Evolutionary conservation across 345 rosid genomes (phyloP), one percentile per base, ranked within the genome.

Genomic region (Pistacia vera): DNA sequence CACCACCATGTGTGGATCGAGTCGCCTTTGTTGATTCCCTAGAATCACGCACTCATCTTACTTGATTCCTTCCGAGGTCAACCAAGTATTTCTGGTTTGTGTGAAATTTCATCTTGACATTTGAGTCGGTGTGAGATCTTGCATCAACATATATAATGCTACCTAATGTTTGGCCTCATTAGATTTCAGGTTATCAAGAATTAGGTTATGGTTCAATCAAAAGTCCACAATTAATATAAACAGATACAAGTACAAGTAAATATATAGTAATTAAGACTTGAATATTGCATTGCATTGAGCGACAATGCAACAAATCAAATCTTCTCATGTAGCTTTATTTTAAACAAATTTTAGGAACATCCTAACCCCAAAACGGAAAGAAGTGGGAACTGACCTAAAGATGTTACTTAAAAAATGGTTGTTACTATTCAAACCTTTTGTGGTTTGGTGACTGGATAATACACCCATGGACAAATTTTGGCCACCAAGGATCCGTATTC

Each of bases 391-490:
- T 44, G 46, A 63, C 52, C 38, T 30, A 57, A 65, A 64, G 69
- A n/a, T n/a, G 54, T 30, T 17, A n/a, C 18, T 74, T 20, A 6
- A 33, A 33, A 68, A 54, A 44, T 44, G 51, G 30, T 36, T 36
- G 28, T 8, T 13, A 18, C 44, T 25, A 71, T 36, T 58, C 46
- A 67, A 63, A 14, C 22, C 54, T 22, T 57, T 20, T 66, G 22
- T 16, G 36, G 63, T 66, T 75, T 8, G 57, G 60, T 17, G 62
- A 57, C 18, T 52, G 57, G 9, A 22, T 33, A 63, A 58, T 54
- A 68, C 22, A 61, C 16, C n/a, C 33, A 8, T 52, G 80, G 77
- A 55, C 62, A 76, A 16, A 44, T 67, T 76, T 80, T 67, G 71
- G 74, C 70, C 80, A 71, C 46, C 71, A 76, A 72, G 59, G 48